These are phyloP conservation scores for Ganoderma sinense DNA, from an alignment of 1,284 basidiomycete species.

Conservation along the genomic window DNA sequence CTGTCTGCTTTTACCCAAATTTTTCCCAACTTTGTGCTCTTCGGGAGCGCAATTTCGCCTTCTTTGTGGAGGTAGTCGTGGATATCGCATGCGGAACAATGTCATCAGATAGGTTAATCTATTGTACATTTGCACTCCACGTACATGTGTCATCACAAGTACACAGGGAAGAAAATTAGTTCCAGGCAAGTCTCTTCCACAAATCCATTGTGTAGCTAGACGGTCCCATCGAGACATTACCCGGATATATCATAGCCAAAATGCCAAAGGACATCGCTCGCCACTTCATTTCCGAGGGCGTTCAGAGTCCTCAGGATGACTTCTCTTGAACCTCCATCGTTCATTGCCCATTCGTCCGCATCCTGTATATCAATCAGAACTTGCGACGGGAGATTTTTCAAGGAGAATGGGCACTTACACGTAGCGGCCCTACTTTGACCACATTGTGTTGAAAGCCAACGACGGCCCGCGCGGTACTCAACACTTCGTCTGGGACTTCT, in stretches of 20 bases:
- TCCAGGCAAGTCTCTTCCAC: too few relatives aligned
- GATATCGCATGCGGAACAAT: background rate
- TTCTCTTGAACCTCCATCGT: background rate
- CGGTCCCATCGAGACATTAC: background rate
- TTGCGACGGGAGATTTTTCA: too few relatives aligned
- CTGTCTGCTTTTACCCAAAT: background rate
- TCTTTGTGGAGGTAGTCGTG: background rate
- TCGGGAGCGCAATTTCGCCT: constrained; percentile 1
- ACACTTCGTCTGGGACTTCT: constrained; percentile 18
- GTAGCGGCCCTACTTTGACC: background rate
- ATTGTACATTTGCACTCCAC: too few relatives aligned
- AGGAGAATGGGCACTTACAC: background rate
- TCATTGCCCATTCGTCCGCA: constrained; percentile 2
- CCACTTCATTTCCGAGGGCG: background rate
- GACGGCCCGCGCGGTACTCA: constrained; percentile 9
- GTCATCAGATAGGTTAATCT: background rate
- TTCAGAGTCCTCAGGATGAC: constrained; percentile 3
- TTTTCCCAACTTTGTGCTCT: background rate
- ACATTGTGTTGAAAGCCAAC: background rate
- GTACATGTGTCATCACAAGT: too few relatives aligned
- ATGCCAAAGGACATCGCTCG: background rate
- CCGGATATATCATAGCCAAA: background rate
- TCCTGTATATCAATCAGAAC: background rate
- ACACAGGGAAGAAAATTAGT: too few relatives aligned
- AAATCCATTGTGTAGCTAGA: too few relatives aligned